Percentiles rank a stretch among this genome's conserved stretches.
phyloP scores from a whole-genome alignment of 2,329 filamentous ascomycete genomes.

The Neonectria sp. region DNA sequence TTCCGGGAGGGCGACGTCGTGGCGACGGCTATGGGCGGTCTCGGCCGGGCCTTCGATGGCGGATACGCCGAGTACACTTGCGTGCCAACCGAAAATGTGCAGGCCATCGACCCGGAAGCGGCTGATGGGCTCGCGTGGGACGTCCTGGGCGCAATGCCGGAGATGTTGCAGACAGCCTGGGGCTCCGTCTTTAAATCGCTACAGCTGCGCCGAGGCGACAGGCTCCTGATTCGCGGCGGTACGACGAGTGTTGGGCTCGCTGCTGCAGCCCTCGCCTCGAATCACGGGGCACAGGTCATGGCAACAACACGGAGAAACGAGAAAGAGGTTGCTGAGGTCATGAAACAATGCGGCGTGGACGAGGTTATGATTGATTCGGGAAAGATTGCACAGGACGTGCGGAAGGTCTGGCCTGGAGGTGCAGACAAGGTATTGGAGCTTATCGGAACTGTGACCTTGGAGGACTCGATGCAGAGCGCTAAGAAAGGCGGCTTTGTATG shows the following conservation, averaged over 20 bases:
- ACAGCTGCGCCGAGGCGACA: background rate
- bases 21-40: background rate
- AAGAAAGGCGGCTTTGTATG: slow-evolving; percentile 13
- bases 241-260: background rate
- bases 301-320: background rate
- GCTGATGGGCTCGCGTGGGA: background rate
- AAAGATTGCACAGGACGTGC: background rate
- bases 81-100: background rate
- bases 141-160: background rate
- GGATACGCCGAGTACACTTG: slow-evolving; percentile 1
- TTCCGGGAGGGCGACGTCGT: background rate
- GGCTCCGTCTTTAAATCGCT: background rate
- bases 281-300: background rate
- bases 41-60: background rate
- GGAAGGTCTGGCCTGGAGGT: background rate
- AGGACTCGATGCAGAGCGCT: slow-evolving; percentile 9
- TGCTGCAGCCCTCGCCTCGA: background rate
- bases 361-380: background rate
- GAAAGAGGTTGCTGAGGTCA: background rate
- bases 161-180: slow-evolving; percentile 4
- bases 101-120: background rate
- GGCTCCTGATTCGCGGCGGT: background rate
- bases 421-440: slow-evolving; percentile 3
- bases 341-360: background rate
- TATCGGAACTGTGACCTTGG: slow-evolving; percentile 7